These are phyloP conservation scores for Leucocoprinus leucothites DNA, from an alignment of 768 basidiomycete genomes.

Conservation along the genomic window DNA sequence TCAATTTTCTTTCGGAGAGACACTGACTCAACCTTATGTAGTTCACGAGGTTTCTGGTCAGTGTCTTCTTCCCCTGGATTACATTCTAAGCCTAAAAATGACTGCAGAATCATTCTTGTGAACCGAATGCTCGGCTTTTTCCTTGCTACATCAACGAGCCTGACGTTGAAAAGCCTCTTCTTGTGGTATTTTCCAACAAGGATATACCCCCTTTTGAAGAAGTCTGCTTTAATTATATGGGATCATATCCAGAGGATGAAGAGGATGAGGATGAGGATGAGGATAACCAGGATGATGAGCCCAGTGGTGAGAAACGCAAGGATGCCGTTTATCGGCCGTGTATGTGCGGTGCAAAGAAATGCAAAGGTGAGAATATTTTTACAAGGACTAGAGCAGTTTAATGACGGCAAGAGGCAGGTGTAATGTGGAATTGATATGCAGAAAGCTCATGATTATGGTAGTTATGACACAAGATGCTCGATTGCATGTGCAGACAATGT, in stretches of 20 bases:
- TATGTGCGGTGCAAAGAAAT: constrained; percentile 16
- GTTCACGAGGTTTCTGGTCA: constrained; percentile 90
- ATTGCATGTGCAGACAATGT: too few relatives aligned
- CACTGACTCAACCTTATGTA: constrained; percentile 23
- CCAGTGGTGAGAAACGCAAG: constrained; percentile 14
- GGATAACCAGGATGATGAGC: constrained; percentile 25
- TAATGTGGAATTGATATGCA: background rate
- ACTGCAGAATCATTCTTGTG: constrained; percentile 84
- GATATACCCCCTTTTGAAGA: constrained; percentile 69
- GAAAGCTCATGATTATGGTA: too few relatives aligned
- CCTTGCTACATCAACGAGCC: constrained; percentile 79
- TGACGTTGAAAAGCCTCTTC: constrained; percentile 63
- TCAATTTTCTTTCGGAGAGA: background rate
- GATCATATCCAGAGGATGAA: constrained; percentile 39
- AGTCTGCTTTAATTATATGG: constrained; percentile 74
- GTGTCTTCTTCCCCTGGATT: constrained; percentile 19
- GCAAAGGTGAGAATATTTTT: background rate
- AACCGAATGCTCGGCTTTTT: constrained; percentile 76
- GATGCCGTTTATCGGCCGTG: constrained; percentile 32
- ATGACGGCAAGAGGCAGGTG: background rate
- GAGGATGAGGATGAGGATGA: constrained; percentile 29
- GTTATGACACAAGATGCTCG: too few relatives aligned
- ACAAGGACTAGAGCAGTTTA: too few relatives aligned
- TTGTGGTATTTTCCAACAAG: constrained; percentile 62
- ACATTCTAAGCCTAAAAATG: background rate